Percentiles rank a stretch among this genome's conserved stretches.
Evolutionary conservation across 176 grass and related monocot species (phyloP).

Genomic region (Pontederia paniculata): DNA sequence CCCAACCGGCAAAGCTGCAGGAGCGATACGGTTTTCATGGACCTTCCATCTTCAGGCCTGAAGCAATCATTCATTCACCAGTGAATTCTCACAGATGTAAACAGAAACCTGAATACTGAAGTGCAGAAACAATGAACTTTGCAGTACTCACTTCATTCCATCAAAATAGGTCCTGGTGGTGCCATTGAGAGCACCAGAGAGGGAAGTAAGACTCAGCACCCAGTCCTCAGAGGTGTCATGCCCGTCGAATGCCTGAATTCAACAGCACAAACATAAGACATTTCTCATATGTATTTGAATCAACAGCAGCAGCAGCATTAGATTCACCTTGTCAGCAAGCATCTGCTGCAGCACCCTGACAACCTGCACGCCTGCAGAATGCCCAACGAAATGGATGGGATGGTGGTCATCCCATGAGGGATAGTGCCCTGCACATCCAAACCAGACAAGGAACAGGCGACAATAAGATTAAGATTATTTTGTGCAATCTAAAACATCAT

Average conservation of each 20-base stretch:
- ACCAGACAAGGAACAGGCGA: background rate
- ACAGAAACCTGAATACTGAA: background rate
- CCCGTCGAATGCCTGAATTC: conserved; percentile 57
- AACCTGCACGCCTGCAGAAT: conserved; percentile 81
- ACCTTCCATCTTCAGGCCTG: conserved; percentile 66
- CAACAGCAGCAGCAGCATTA: background rate
- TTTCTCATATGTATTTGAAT: no score
- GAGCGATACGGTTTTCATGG: conserved; percentile 65
- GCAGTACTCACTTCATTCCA: conserved; percentile 64
- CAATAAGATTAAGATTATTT: no score
- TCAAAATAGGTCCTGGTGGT: conserved; percentile 90
- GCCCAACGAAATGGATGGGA: conserved; percentile 85
- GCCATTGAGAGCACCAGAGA: conserved; percentile 83
- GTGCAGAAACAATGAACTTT: background rate
- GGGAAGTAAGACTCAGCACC: conserved; percentile 83
- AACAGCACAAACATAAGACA: background rate
- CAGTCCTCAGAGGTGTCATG: conserved; percentile 85
- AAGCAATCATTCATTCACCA: conserved; percentile 16
- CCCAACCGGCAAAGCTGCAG: conserved; percentile 76
- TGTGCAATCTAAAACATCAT: no score
- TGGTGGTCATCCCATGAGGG: conserved; percentile 67
- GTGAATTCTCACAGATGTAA: background rate
- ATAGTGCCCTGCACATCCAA: conserved; percentile 51
- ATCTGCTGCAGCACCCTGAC: conserved; percentile 81
- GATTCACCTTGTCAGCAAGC: conserved; percentile 74